These are phyloP conservation scores for Fusarium sp. DNA, from an alignment of 2,329 filamentous ascomycete species.

Conservation along the genomic window DNA sequence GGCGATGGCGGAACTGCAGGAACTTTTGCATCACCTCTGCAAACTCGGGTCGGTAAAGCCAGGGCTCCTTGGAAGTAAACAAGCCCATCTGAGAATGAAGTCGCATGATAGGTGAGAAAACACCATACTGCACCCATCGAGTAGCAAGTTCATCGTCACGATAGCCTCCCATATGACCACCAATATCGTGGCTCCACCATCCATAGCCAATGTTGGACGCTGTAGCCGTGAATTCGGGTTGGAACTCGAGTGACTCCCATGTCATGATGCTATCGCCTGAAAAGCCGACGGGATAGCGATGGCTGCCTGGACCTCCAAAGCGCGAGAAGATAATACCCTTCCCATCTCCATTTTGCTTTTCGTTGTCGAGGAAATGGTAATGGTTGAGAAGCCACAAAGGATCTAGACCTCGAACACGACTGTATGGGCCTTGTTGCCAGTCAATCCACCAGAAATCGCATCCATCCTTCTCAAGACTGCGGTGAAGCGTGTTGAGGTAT, in stretches of 20 bases:
- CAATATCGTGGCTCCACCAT: slow-evolving; percentile 78
- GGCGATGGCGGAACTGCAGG: slow-evolving; percentile 67
- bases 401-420: slow-evolving; percentile 69
- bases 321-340: slow-evolving; percentile 69
- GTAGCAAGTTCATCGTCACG: slow-evolving; percentile 70
- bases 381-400: slow-evolving; percentile 76
- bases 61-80: slow-evolving; percentile 74
- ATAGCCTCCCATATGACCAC: slow-evolving; percentile 70
- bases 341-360: slow-evolving; percentile 49
- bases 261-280: slow-evolving; percentile 72
- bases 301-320: slow-evolving; percentile 72
- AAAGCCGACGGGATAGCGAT: slow-evolving; percentile 75
- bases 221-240: slow-evolving; percentile 75
- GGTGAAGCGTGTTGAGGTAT: slow-evolving; percentile 70
- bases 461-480: slow-evolving; percentile 66
- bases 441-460: slow-evolving; percentile 77
- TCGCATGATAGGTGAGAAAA: slow-evolving; percentile 71
- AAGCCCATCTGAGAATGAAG: slow-evolving; percentile 70
- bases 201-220: slow-evolving; percentile 76
- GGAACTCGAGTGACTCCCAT: slow-evolving; percentile 72
- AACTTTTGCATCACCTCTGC: slow-evolving; percentile 62
- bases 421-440: slow-evolving; percentile 72
- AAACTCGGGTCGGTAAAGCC: slow-evolving; percentile 65
- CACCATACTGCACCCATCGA: slow-evolving; percentile 73
- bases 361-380: slow-evolving; percentile 70